Conservation (phyloP, 805 yeast species). For the Komagataella kurtzmanii region DNA sequence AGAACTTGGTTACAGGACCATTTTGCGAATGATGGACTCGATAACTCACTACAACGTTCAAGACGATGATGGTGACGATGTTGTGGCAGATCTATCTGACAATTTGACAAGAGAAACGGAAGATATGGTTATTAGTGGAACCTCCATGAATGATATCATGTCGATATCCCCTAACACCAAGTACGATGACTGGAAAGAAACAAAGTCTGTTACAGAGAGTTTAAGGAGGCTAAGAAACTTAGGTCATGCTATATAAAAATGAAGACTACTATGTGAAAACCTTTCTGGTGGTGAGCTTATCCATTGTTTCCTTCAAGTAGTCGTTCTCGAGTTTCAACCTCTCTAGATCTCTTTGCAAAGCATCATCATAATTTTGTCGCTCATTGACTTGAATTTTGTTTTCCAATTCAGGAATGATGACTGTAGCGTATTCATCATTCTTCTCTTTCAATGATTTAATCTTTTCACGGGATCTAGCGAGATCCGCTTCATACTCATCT, state of each 20-base stretch:
- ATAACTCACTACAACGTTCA: not conserved
- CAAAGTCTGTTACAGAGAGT: not conserved
- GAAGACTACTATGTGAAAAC: not conserved
- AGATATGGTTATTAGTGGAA: constrained; percentile 2
- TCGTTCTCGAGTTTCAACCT: constrained; percentile 16
- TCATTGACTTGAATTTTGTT: constrained; percentile 20
- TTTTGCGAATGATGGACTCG: constrained; percentile 5
- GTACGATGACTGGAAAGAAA: not conserved
- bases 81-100: constrained; percentile 1
- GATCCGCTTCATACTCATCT: constrained; percentile 22
- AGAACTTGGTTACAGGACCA: constrained; percentile 9
- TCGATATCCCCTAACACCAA: not conserved
- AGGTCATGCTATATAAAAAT: not conserved
- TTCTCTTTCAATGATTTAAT: constrained; percentile 25
- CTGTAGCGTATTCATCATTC: constrained; percentile 26
- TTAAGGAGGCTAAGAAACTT: not conserved
- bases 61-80: constrained; percentile 3
- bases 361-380: constrained; percentile 10
- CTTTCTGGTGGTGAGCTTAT: not conserved
- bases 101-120: constrained; percentile 6
- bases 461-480: constrained; percentile 22
- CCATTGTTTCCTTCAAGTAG: constrained; percentile 21
- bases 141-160: constrained; percentile 1
- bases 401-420: constrained; percentile 31
- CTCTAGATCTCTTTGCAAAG: constrained; percentile 14